Evolutionary conservation across 2,329 filamentous ascomycete genomes (phyloP), one percentile per base, ranked within the genome.

Genomic region (Davidsoniella eucalypti): DNA sequence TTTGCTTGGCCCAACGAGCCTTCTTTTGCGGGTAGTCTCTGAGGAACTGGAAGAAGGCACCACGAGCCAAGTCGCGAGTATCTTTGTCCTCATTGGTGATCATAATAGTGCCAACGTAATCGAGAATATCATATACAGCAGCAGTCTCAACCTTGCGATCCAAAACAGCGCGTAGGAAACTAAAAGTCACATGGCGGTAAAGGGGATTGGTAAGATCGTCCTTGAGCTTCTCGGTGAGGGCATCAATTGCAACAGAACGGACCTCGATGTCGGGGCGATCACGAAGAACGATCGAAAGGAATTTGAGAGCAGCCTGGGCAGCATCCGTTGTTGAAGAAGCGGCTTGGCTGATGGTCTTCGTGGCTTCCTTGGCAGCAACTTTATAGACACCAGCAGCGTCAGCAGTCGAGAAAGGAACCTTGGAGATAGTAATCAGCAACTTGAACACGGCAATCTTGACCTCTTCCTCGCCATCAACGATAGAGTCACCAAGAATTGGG

Each of bases 1-100:
- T 73, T 61, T 96, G 90, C 62, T 94, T 94, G 38, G 77, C 75
- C 80, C 92, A 93, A 12, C 92, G 76, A 55, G 80, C 84, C 64
- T 87, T 88, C 59, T 84, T 87, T 62, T 96, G 92, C 0, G 92
- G 90, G 60, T 95, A 98, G 49, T 95, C 87, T 56, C 88, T 78
- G 51, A 98, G 69, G 66, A 98, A 98, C 57, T 95, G 87, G 63
- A 94, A 83, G 64, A 93, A 98, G 12, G 87, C 83, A 17, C 87
- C 87, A 51, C 92, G 76, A 12, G 90, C 88, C 37, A 94, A 71
- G 61, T 95, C 87, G 48, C 92, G 78, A 2, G 90, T 90, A 56
- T 84, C 80, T 57, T 84, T 83, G 57, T 93, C 88, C 55, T 94
- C 86, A 61, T 96, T 96, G 42, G 84, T 94, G 51, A 98, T 84